Percentiles rank a stretch among this genome's conserved stretches.
Evolutionary conservation across 495 filamentous ascomycete species (phyloP).

Genomic region (Patellaria atrata): DNA sequence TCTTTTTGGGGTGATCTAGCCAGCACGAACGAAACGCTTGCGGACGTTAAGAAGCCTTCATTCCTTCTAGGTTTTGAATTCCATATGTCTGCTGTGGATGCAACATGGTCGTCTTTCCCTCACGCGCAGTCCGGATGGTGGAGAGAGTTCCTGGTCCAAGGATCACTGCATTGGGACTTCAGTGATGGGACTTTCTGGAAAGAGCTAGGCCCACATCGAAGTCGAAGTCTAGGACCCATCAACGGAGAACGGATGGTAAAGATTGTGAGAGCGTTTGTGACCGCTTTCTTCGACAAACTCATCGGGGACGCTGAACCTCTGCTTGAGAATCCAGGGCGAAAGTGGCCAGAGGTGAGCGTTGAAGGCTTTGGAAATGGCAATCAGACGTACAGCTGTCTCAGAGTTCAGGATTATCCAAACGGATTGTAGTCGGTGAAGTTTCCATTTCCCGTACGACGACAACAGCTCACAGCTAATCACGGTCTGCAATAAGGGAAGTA

Average conservation of each 20-base stretch:
- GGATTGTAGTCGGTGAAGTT: no score
- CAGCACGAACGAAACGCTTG: no score
- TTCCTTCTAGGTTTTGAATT: constrained; percentile 5
- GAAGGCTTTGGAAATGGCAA: no score
- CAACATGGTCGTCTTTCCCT: constrained; percentile 8
- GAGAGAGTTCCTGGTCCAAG: constrained; percentile 6
- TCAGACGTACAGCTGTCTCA: no score
- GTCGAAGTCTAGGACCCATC: not conserved
- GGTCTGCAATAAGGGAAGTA: no score
- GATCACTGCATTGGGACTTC: constrained; percentile 6
- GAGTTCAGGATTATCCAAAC: no score
- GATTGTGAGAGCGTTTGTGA: constrained; percentile 3
- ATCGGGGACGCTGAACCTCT: not conserved
- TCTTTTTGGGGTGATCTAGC: constrained; percentile 1
- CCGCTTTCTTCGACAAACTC: constrained; percentile 6
- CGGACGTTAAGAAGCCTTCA: constrained; percentile 11
- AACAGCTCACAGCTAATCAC: no score
- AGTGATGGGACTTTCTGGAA: constrained; percentile 5
- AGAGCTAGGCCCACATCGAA: not conserved
- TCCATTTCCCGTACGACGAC: no score
- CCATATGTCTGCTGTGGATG: constrained; percentile 6
- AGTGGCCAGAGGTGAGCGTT: constrained; percentile 7
- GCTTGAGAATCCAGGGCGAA: not conserved
- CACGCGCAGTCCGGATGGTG: constrained; percentile 7
- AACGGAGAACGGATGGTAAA: constrained; percentile 3